Evolutionary conservation across 2,329 filamentous ascomycete genomes (phyloP), one percentile per base, ranked within the genome.

Genomic region (Penicillium thymicola): DNA sequence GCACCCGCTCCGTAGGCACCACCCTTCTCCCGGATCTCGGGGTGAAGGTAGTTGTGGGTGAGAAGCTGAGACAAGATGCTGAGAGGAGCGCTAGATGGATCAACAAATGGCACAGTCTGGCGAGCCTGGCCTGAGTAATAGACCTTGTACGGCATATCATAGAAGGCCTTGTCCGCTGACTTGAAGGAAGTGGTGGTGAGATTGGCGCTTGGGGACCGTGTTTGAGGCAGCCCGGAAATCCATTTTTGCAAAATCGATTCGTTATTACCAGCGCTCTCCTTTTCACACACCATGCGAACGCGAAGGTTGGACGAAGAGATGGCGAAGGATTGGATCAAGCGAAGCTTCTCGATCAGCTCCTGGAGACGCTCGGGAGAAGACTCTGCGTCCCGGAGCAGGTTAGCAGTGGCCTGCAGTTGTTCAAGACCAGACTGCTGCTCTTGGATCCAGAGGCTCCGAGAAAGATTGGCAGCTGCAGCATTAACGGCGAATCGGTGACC

Each of bases 21-120:
- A 32, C 94, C 94, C 76, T 97, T 97, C 72, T 99, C 94, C 54
- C 94, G 89, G 63, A 99, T 97, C 75, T 97, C 94, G 65, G 96
- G 93, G 71, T 99, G 94, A 28, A 99, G 81, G 70, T 97, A 90
- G 75, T 96, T 97, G 78, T 99, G 93, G 0, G 93, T 97, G 32
- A 99, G 83, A 18, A 99, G 85, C 72, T 97, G 91, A 13, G 92
- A 87, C 23, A 99, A 85, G 40, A 97, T 89, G 67, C 93, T 91
- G 16, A 97, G 85, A 0, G 92, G 84, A 1, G 94, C 90, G 40
- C 89, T 87, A 51, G 89, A 82, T 0, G 86, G 73, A 42, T 89
- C 85, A 4, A 85, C 87, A 74, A 97, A 99, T 0, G 92, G 89
- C 0, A 89, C 88, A 0, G 93, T 96, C 7, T 89, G 87, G 14